Percentiles rank a stretch among this genome's conserved stretches.
These are phyloP conservation scores for Abrus precatorius DNA, from an alignment of 306 rosid species.

Conservation along the genomic window DNA sequence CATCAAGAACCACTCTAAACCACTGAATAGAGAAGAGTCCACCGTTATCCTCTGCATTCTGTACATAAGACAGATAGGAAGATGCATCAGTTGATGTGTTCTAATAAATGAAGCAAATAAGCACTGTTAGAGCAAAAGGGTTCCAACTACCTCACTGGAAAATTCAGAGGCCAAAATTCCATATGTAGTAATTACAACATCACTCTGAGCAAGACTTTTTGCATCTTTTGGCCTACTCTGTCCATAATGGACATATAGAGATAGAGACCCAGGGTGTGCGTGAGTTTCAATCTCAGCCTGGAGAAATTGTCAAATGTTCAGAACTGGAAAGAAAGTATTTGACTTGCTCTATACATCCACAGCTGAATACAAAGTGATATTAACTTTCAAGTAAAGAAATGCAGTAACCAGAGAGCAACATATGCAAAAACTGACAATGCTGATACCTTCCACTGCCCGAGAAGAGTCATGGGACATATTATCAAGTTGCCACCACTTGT, in stretches of 20 bases:
- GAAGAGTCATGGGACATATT: constrained; percentile 92
- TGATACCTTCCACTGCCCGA: constrained; percentile 96
- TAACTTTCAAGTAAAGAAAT: constrained; percentile 38
- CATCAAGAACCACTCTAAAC: constrained; percentile 97
- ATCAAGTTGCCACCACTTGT: constrained; percentile 83
- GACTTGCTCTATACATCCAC: constrained; percentile 22
- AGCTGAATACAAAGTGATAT: constrained; percentile 24
- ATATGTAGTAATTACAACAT: constrained; percentile 89
- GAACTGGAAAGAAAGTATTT: constrained; percentile 30
- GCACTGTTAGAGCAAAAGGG: constrained; percentile 36
- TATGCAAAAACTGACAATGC: constrained; percentile 14
- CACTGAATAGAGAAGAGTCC: constrained; percentile 89
- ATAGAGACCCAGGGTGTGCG: constrained; percentile 75
- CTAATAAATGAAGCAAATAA: constrained; percentile 42
- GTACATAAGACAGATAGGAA: constrained; percentile 45
- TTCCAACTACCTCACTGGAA: constrained; percentile 74
- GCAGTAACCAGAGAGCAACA: constrained; percentile 41
- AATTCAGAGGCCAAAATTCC: constrained; percentile 92
- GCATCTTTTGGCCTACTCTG: constrained; percentile 93
- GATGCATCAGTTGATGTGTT: constrained; percentile 35
- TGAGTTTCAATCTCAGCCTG: constrained; percentile 97
- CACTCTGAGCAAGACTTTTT: constrained; percentile 71
- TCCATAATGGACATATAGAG: constrained; percentile 89
- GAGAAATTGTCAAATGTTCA: constrained; percentile 53
- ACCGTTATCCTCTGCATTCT: constrained; percentile 78